Evolutionary conservation across 164 flowering plant genomes (phyloP), one percentile per base, ranked within the genome.

Genomic region (Taxillus chinensis): DNA sequence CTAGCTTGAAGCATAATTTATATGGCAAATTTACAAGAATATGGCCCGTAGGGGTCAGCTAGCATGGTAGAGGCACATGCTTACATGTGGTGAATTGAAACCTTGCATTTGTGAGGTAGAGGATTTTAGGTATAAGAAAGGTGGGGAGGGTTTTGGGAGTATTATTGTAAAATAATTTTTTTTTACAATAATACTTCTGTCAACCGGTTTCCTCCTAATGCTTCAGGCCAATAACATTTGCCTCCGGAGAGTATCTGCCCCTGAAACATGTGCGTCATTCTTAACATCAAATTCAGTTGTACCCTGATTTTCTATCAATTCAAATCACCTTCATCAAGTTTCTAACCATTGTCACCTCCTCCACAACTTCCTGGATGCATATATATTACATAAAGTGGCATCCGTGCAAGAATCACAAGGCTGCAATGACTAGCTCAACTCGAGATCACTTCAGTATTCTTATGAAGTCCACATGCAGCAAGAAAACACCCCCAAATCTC

Each of bases 401-500:
- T 57, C 64, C 37, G 61, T 38, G 17, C 61, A 16, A 9, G 73
- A 70, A 61, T 57, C 57, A 39, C 40, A 45, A 38, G 71, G 73
- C 42, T 63, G 62, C 16, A 73, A 59, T 27, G 39, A n/a, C 68
- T 67, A 49, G 64, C 77, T 70, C 70, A 40, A 62, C 73, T 63
- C 77, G 57, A 61, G 58, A 42, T 39, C 71, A 73, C 57, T 57
- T 69, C 66, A 37, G 48, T 48, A 59, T 63, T 61, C 9, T 50
- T 67, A 46, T 73, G 71, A 59, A 68, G 61, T 67, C 57, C 73
- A 67, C 77, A 73, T 51, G 66, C 64, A 39, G 68, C 49, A 45
- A 73, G 73, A 13, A 73, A 73, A 41, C 66, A 66, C 45, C 55
- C 46, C 77, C 73, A 73, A 11, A 73, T 61, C 46, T 53, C 68